phyloP scores from a whole-genome alignment of 306 rosid genomes.

The Dalbergia oliveri region DNA sequence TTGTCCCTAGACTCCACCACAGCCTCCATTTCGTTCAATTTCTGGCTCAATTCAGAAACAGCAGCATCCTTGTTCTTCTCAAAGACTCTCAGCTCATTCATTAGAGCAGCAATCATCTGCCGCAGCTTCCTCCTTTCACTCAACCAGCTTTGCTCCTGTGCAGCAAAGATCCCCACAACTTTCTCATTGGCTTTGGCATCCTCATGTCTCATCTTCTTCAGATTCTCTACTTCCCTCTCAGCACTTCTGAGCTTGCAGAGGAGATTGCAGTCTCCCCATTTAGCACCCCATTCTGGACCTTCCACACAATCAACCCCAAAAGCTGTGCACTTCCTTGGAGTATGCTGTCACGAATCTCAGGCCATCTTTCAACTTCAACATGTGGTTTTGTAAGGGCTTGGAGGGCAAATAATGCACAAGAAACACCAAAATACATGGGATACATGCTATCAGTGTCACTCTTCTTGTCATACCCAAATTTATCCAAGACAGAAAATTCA shows the following conservation, averaged over 20 bases:
- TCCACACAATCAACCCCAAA: slow-evolving; percentile 86
- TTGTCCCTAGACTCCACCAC: slow-evolving; percentile 65
- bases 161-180: slow-evolving; percentile 90
- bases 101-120: slow-evolving; percentile 73
- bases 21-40: slow-evolving; percentile 66
- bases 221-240: slow-evolving; percentile 69
- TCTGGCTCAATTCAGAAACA: slow-evolving; percentile 61
- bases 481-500: slow-evolving; percentile 47
- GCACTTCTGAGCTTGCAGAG: slow-evolving; percentile 59
- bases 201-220: slow-evolving; percentile 81
- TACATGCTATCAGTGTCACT: slow-evolving; percentile 58
- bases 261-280: slow-evolving; percentile 49
- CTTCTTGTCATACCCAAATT: slow-evolving; percentile 55
- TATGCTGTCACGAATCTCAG: slow-evolving; percentile 66
- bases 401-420: slow-evolving; percentile 88
- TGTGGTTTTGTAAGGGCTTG: slow-evolving; percentile 62
- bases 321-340: slow-evolving; percentile 89
- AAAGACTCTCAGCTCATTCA: slow-evolving; percentile 67
- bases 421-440: slow-evolving; percentile 84
- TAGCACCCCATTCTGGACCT: slow-evolving; percentile 62
- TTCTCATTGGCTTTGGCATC: slow-evolving; percentile 97
- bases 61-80: slow-evolving; percentile 65
- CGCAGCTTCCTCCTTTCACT: slow-evolving; percentile 74
- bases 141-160: slow-evolving; percentile 92
- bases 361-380: slow-evolving; percentile 64